phyloP scores from a whole-genome alignment of 257 asterid genomes.

The Henckelia pumila region DNA sequence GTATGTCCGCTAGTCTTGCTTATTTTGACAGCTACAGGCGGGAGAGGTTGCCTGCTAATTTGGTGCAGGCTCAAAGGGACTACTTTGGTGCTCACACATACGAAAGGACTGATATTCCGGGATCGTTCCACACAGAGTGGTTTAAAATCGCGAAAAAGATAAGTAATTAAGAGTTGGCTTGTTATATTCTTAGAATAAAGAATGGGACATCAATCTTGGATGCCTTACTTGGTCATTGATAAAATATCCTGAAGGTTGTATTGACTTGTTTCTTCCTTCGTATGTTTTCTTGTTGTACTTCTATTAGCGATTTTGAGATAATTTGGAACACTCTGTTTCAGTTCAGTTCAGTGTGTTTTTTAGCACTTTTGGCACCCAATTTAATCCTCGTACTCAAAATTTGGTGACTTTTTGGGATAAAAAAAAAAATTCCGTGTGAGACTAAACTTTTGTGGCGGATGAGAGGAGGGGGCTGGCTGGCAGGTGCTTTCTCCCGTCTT shows the following conservation, averaged over 20 bases:
- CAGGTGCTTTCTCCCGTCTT: too few relatives aligned
- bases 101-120: conserved; percentile 73
- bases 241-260: not conserved
- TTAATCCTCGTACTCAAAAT: too few relatives aligned
- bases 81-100: conserved; percentile 97
- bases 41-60: conserved; percentile 82
- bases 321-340: too few relatives aligned
- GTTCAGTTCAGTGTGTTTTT: too few relatives aligned
- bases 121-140: conserved; percentile 93
- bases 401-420: too few relatives aligned
- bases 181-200: conserved; percentile 25
- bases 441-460: too few relatives aligned
- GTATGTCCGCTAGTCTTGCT: conserved; percentile 95
- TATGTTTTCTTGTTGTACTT: too few relatives aligned
- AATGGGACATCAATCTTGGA: conserved; percentile 15
- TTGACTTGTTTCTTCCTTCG: not conserved
- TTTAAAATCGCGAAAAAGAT: conserved; percentile 70
- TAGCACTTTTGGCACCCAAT: too few relatives aligned
- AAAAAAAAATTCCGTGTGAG: too few relatives aligned
- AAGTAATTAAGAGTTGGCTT: conserved; percentile 27
- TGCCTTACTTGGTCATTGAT: conserved; percentile 16
- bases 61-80: conserved; percentile 96
- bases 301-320: too few relatives aligned
- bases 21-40: conserved; percentile 86
- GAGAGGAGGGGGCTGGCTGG: too few relatives aligned